These are phyloP conservation scores for Ogataea pilisensis DNA, from an alignment of 805 yeast genomes.

Conservation along the genomic window DNA sequence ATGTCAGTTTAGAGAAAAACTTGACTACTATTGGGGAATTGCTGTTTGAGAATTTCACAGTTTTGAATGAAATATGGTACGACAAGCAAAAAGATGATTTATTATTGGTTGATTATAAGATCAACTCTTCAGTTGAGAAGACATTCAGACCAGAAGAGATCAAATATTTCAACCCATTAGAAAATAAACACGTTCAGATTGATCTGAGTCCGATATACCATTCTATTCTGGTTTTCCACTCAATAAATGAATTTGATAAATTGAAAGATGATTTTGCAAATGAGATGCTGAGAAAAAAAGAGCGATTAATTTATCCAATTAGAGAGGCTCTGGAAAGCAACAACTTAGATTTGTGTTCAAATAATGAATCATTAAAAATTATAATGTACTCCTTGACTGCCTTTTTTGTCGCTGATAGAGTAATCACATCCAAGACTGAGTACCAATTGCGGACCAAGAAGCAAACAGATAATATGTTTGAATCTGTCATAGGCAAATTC, in stretches of 20 bases:
- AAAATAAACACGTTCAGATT: slow-evolving; percentile 42
- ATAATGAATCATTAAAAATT: slow-evolving; percentile 45
- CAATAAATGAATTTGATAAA: slow-evolving; percentile 60
- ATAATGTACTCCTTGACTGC: slow-evolving; percentile 66
- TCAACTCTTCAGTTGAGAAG: slow-evolving; percentile 83
- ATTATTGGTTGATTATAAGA: slow-evolving; percentile 51
- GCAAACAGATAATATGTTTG: slow-evolving; percentile 73
- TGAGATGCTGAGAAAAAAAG: slow-evolving; percentile 69
- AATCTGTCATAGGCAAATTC: slow-evolving; percentile 55
- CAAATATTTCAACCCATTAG: slow-evolving; percentile 44
- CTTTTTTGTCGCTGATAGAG: slow-evolving; percentile 71
- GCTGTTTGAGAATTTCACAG: slow-evolving; percentile 48
- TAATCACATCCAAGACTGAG: slow-evolving; percentile 59
- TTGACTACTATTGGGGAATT: slow-evolving; percentile 54
- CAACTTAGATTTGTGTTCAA: slow-evolving; percentile 27
- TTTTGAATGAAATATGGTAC: slow-evolving; percentile 60
- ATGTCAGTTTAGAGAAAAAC: slow-evolving; percentile 57
- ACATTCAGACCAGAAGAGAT: slow-evolving; percentile 54
- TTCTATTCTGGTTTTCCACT: slow-evolving; percentile 74
- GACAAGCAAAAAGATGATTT: slow-evolving; percentile 39
- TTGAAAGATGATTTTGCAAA: slow-evolving; percentile 61
- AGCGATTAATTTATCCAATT: slow-evolving; percentile 61
- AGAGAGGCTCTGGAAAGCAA: slow-evolving; percentile 37
- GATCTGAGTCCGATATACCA: slow-evolving; percentile 76
- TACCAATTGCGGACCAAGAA: slow-evolving; percentile 59